A percentile compares a stretch with the other conserved stretches of the same genome.
phyloP scores from a whole-genome alignment of 768 basidiomycete species.

The Russula olivacea region DNA sequence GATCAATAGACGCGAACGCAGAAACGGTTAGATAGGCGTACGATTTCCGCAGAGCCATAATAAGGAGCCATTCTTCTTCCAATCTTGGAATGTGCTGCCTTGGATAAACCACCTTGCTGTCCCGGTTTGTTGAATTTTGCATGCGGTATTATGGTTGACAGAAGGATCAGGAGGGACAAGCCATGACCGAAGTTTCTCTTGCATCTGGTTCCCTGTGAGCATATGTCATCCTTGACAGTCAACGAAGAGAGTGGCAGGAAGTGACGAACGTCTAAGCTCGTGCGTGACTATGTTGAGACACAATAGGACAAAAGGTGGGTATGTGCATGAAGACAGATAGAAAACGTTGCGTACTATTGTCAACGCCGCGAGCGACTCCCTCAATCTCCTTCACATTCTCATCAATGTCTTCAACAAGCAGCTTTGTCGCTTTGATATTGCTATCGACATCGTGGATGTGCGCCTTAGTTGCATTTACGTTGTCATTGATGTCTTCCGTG shows the following conservation, averaged over 20 bases:
- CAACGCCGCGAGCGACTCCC: no score
- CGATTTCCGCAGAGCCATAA: neutral
- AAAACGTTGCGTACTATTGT: no score
- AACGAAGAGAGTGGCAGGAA: no score
- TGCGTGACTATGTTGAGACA: no score
- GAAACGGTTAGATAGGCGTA: neutral
- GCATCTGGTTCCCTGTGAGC: neutral
- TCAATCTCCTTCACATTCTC: no score
- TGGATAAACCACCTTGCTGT: neutral
- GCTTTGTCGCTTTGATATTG: neutral
- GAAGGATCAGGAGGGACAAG: neutral
- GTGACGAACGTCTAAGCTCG: no score
- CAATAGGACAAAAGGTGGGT: no score
- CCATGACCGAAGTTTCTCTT: neutral
- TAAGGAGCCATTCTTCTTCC: neutral
- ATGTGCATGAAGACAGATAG: no score
- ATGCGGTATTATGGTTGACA: neutral
- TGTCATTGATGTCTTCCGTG: neutral
- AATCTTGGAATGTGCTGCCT: neutral
- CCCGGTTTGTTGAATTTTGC: neutral
- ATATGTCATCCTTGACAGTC: neutral
- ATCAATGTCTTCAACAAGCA: no score
- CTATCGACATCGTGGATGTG: neutral
- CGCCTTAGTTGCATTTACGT: neutral
- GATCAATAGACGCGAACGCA: neutral